A percentile compares a stretch with the other conserved stretches of the same genome.
phyloP scores from a whole-genome alignment of 768 basidiomycete genomes.

The Thelephora aurantiotincta region DNA sequence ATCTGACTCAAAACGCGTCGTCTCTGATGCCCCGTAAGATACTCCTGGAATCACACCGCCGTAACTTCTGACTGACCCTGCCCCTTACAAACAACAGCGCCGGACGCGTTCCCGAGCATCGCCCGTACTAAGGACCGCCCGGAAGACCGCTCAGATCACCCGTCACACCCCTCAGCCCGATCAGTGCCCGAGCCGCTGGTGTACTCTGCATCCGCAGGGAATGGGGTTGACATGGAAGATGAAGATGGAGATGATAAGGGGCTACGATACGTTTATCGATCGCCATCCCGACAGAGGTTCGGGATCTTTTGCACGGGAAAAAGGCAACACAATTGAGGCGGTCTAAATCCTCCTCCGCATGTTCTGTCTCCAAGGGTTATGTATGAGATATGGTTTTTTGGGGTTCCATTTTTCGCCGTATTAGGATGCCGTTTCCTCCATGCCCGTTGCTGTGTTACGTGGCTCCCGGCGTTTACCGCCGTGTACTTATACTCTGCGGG shows the following conservation, averaged over 20 bases:
- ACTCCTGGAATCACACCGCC: background rate
- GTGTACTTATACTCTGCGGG: too few relatives aligned
- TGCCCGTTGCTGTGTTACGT: too few relatives aligned
- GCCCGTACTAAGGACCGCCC: background rate
- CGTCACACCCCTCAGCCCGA: background rate
- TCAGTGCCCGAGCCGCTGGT: background rate
- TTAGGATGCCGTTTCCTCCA: too few relatives aligned
- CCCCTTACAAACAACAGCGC: background rate
- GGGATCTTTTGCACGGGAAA: slow-evolving; percentile 26
- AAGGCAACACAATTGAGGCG: background rate
- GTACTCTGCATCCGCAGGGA: background rate
- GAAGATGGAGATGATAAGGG: slow-evolving; percentile 6
- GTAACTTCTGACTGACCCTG: too few relatives aligned
- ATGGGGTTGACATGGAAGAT: background rate
- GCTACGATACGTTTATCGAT: slow-evolving; percentile 8
- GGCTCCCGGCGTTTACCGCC: too few relatives aligned
- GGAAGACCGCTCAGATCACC: background rate
- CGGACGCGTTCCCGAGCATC: background rate
- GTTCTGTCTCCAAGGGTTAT: too few relatives aligned
- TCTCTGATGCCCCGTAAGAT: slow-evolving; percentile 2
- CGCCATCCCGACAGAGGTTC: slow-evolving; percentile 14
- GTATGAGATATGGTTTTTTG: too few relatives aligned
- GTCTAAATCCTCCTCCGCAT: too few relatives aligned
- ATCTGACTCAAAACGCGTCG: background rate
- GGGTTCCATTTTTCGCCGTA: too few relatives aligned